Base-by-base conservation (phyloP, 306 rosid species). In the Psophocarpus tetragonolobus region DNA sequence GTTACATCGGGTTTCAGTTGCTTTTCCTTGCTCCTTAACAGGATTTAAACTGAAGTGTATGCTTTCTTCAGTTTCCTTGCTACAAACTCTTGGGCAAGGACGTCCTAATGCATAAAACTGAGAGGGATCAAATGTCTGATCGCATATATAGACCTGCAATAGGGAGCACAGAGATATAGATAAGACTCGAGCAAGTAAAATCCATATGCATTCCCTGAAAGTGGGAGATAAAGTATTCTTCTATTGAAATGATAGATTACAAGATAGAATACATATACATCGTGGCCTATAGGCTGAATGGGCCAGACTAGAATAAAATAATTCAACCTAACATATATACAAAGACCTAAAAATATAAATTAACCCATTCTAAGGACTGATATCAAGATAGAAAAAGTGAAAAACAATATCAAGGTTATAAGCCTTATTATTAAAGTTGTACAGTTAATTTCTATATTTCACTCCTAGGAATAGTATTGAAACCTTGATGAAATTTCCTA, bases 101-200 rank as follows among this genome's bases (percentile, higher is more conserved):
- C 82, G 97, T 72, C 98, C 97, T 29, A 95, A 81, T 48, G 95
- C 85, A 84, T 83, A 92, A 87, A 91, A 95, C 70, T 91, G 88
- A 68, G 66, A 35, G 74, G 98, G 97, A 67, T 91, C 88, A 82
- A 95, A 87, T 65, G 82, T 68, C 81, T 84, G 93, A 82, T 95
- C 97, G 8, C 97, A 88, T 76, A 95, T 91, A 78, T 88, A 92
- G 17, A 91, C 95, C 98, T 95, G 88, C 78, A 70, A 67, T 47
- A 30, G 78, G 66, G 65, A 33, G 35, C 35, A 53, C 15, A 26
- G 26, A 51, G 62, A 75, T 26, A 75, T 26, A 65, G 47, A 75
- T 17, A 76, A 29, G 39, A 47, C 12, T 26, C 7, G 39, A 14
- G 68, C 24, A 5, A 21, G 29, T 48, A 39, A 4, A 58, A 53